Base-by-base conservation (phyloP, 371 early-diverging fungal genomes). In the Haplosporangium sp. region DNA sequence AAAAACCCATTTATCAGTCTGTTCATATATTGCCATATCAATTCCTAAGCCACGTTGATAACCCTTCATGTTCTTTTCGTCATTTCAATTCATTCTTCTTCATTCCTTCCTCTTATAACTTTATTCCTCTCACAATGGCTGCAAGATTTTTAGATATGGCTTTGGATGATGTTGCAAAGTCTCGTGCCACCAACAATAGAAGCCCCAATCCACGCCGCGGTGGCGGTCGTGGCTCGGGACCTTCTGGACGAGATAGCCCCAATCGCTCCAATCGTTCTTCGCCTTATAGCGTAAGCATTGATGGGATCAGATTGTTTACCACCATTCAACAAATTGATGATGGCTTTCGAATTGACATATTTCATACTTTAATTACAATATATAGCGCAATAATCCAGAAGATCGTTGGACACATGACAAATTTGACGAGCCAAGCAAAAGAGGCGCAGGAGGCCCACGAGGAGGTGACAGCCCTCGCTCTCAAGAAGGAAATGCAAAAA, bases 61-160 rank as follows among this genome's bases (percentile, higher is more conserved):
- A n/a, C 2, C 15, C 19, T 52, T n/a, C 61, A 9, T 35, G 34
- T 57, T 15, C 35, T 57, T 57, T 35, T 8, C 5, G 7, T 35
- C 37, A 20, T 35, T 20, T 27, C 20, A 35, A 3, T 39, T 47
- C 45, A 48, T 63, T n/a, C 34, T 48, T 45, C 19, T 34, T 61
- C 45, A 13, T 13, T 40, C 35, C 19, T 45, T 42, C 5, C 34
- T 53, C n/a, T 45, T 42, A 44, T 8, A 44, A 44, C 13, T 44
- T 10, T 44, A 44, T 44, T 44, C 44, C 44, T 44, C 39, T 38
- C 42, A 57, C 45, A 56, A 79, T 79, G 81, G 75, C 81, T 37
- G 71, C 81, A 70, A 61, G 75, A 74, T 79, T 79, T 72, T 62
- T 79, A 47, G 81, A 79, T 68, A 74, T 79, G 81, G 81, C 81